Percentiles rank a stretch among this genome's conserved stretches.
Conservation (phyloP, 306 rosid species). For the Trifolium pratense region DNA sequence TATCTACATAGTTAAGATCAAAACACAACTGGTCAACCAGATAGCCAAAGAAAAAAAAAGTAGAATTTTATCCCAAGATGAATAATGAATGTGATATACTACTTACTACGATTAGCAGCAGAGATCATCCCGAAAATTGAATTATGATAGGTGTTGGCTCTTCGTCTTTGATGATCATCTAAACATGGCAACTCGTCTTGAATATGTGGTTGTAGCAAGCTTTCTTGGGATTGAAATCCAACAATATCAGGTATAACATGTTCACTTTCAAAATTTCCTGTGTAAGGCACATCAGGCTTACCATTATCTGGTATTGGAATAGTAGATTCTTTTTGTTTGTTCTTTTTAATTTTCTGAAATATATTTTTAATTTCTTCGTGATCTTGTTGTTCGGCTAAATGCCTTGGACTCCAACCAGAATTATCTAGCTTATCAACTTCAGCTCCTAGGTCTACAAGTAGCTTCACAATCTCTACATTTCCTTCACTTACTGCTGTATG, state of each 20-base stretch:
- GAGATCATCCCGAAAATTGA: slow-evolving; percentile 71
- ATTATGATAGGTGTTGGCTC: slow-evolving; percentile 49
- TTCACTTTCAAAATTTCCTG: slow-evolving; percentile 52
- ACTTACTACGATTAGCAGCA: slow-evolving; percentile 52
- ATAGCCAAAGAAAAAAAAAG: neutral
- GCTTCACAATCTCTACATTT: slow-evolving; percentile 53
- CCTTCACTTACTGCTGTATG: slow-evolving; percentile 65
- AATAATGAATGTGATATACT: neutral
- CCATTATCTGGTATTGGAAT: slow-evolving; percentile 26
- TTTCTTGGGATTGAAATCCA: slow-evolving; percentile 37
- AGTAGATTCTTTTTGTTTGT: neutral
- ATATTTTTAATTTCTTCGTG: slow-evolving; percentile 54
- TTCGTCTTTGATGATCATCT: slow-evolving; percentile 43
- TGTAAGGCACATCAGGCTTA: neutral
- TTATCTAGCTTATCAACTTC: slow-evolving; percentile 50
- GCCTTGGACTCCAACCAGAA: slow-evolving; percentile 65
- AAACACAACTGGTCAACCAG: slow-evolving; percentile 9
- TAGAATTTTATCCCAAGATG: neutral
- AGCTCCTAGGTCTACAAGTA: slow-evolving; percentile 64
- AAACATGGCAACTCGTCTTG: slow-evolving; percentile 39
- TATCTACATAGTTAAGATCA: slow-evolving; percentile 44
- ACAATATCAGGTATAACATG: slow-evolving; percentile 20
- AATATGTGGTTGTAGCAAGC: slow-evolving; percentile 11
- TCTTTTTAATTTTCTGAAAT: slow-evolving; percentile 36
- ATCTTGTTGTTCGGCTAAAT: slow-evolving; percentile 63